Base-by-base conservation (phyloP, 148 eudicot species). In the Polygonum maritimum region DNA sequence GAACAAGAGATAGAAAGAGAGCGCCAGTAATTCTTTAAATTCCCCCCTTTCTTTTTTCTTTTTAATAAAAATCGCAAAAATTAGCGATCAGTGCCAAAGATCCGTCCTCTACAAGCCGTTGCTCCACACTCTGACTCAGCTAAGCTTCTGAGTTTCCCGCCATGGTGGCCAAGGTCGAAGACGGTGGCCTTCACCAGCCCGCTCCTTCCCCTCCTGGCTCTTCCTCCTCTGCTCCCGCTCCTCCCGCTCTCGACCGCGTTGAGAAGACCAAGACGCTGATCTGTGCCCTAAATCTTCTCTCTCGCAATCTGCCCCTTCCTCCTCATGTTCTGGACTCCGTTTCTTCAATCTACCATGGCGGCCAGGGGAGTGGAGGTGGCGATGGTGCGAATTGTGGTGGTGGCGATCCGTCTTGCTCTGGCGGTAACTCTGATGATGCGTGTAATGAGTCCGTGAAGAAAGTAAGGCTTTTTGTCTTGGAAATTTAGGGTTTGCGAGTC, bases 261-360 rank as follows among this genome's bases (percentile, higher is more conserved):
- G 91, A 88, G 81, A 86, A 87, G 74, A 89, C 98, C 8, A 92
- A 88, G 84, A 89, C 97, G 15, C 74, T 96, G 80, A 89, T 96
- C 38, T 89, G 96, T 69, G 99, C 98, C 1, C 91, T 96, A 75
- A 96, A 91, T 79, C 85, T 92, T 69, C 85, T 96, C 84, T 96
- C 99, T 36, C 90, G 99, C 21, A 87, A 96, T 67, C 87, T 96
- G 69, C 99, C 99, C 76, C 88, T 96, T 21, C 98, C 99, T 21
- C 82, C 83, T 2, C 80, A 89, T 22, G 86, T 96, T 1, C 83
- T 88, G 71, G 87, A 86, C 19, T 82, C 94, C 35, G 97, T 96
- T 19, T 86, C 89, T 63, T 85, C 89, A 35, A 92, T 96, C 67
- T 95, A 81, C 76, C 78, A 45, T 15, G 78, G 69, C 58, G 76